Evolutionary conservation across 495 filamentous ascomycete genomes (phyloP).

Genomic region (Tetracladium setigerum): DNA sequence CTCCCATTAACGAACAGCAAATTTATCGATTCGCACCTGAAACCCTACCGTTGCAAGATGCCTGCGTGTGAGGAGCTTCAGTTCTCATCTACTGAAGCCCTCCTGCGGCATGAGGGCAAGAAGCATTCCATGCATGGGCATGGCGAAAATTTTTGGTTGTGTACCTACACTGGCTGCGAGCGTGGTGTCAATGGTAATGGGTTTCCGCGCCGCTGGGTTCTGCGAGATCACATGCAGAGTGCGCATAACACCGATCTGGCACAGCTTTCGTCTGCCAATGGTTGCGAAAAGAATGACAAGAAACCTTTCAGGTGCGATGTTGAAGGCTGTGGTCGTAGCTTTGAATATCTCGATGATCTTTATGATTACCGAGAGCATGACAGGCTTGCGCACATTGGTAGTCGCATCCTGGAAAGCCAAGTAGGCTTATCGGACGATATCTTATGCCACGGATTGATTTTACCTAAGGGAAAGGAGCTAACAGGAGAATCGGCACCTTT

Average conservation of each 20-base stretch:
- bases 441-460: not conserved
- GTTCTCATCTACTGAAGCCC: slow-evolving; percentile 84
- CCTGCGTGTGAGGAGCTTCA: slow-evolving; percentile 64
- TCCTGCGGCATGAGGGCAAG: slow-evolving; percentile 83
- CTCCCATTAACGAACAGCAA: slow-evolving; percentile 49
- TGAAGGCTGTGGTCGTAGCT: no score
- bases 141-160: slow-evolving; percentile 77
- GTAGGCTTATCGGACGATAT: no score
- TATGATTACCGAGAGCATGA: no score
- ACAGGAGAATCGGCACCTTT: not conserved
- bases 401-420: no score
- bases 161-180: slow-evolving; percentile 72
- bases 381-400: no score
- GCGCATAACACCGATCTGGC: no score
- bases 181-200: slow-evolving; percentile 68
- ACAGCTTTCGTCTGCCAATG: no score
- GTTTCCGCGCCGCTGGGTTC: slow-evolving; percentile 83
- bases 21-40: slow-evolving; percentile 84
- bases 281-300: no score
- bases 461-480: not conserved
- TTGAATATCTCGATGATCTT: no score
- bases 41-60: slow-evolving; percentile 83
- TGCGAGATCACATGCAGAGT: slow-evolving; percentile 84
- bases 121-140: slow-evolving; percentile 88
- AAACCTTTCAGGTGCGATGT: no score